phyloP scores from a whole-genome alignment of 2,329 filamentous ascomycete genomes.

The Sporothrix pallida region DNA sequence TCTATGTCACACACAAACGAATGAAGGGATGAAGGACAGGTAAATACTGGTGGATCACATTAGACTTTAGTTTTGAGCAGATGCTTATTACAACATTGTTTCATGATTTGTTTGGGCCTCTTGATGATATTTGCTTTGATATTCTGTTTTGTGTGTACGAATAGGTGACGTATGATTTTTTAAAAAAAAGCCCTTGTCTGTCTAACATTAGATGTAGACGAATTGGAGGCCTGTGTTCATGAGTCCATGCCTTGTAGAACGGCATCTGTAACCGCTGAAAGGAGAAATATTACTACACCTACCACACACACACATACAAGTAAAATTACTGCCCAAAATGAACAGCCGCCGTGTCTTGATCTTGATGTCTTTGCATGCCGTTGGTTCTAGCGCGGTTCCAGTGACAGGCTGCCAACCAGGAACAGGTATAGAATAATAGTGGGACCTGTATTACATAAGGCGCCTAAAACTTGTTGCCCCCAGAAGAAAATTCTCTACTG shows the following conservation, averaged over 20 bases:
- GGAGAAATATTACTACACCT: neutral
- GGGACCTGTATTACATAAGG: constrained; percentile 27
- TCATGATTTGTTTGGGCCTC: neutral
- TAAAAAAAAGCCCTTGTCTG: neutral
- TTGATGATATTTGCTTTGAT: neutral
- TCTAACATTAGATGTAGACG: neutral
- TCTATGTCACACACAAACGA: constrained; percentile 25
- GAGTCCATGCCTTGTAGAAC: neutral
- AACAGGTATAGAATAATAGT: neutral
- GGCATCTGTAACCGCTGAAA: neutral
- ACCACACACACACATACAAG: no score
- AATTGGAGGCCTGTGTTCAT: neutral
- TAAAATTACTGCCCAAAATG: neutral
- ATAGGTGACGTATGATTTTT: neutral
- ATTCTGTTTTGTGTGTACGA: neutral
- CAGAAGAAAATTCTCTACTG: constrained; percentile 14
- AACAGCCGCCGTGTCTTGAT: neutral
- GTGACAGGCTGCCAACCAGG: neutral
- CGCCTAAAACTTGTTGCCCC: constrained; percentile 19
- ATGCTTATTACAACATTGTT: neutral
- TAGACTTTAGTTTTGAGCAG: constrained; percentile 23
- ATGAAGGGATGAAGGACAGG: constrained; percentile 16
- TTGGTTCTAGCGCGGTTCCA: neutral
- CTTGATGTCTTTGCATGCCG: neutral
- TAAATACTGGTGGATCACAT: constrained; percentile 9